Evolutionary conservation across 345 rosid species (phyloP), one percentile per base, ranked within the genome.

Genomic region (Nephelium lappaceum): DNA sequence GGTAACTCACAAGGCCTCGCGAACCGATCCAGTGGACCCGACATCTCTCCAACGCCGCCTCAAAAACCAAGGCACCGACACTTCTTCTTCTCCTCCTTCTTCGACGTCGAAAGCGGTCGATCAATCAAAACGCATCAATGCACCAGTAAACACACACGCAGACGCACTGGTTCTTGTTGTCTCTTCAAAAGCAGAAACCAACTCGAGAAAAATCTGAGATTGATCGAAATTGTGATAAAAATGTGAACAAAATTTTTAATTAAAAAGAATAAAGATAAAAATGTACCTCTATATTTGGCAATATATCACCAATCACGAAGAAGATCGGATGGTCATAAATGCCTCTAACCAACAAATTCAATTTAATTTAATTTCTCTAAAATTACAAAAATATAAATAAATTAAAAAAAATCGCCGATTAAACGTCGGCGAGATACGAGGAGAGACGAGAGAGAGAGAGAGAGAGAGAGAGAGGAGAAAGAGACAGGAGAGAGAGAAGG

Each of bases 11-110:
- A 93, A 81, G 98, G 98, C 77, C 91, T 86, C 8, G 98, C 97
- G 78, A 94, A 93, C 31, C 97, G 97, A 91, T 96, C 99, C 64
- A 94, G 91, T 1, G 95, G 97, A 53, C 98, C 98, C 71, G 99
- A 96, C 99, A 96, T 95, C 81, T 81, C 83, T 36, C 24, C 63
- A n/a, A n/a, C 23, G 8, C 9, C 55, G 39, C 23, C 6, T 63
- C 53, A 53, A 47, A 77, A 65, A 60, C 74, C 64, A 43, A n/a
- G n/a, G n/a, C n/a, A n/a, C n/a, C n/a, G n/a, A n/a, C n/a, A n/a
- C n/a, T n/a, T n/a, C n/a, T n/a, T n/a, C 23, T 58, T 19, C 63
- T n/a, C 9, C 25, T 58, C 19, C 62, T 18, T 19, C 14, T 21
- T 60, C 27, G 10, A 45, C 6, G 11, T 45, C 64, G 23, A 60